These are phyloP conservation scores for Trichoderma gracile DNA, from an alignment of 2,329 filamentous ascomycete species.

Conservation along the genomic window DNA sequence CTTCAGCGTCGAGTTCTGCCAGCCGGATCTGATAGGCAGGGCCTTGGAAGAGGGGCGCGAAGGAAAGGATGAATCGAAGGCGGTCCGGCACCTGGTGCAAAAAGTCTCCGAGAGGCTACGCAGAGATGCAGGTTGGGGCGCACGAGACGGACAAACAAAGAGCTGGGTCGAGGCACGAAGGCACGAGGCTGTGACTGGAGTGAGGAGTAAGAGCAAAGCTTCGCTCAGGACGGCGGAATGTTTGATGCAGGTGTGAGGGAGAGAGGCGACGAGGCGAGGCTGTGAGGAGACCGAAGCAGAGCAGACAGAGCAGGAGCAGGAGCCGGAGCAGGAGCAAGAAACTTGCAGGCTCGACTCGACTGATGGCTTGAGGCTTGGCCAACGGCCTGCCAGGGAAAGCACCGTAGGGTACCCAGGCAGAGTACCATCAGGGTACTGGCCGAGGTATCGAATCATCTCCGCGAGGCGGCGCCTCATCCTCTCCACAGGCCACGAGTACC, in stretches of 20 bases:
- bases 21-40: conserved; percentile 13
- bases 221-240: not conserved
- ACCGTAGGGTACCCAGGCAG: no score
- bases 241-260: conserved; percentile 18
- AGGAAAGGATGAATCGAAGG: not conserved
- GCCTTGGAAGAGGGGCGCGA: not conserved
- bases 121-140: conserved; percentile 16
- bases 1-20: not conserved
- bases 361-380: conserved; percentile 1
- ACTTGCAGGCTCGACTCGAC: no score
- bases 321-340: no score
- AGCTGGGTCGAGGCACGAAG: not conserved
- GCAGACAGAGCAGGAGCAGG: no score
- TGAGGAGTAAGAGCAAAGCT: no score
- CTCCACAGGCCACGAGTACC: not conserved
- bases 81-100: not conserved
- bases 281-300: not conserved
- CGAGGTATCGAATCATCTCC: not conserved
- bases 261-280: not conserved
- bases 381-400: not conserved
- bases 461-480: not conserved
- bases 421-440: no score
- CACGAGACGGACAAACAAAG: not conserved
- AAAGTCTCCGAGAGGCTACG: conserved; percentile 22
- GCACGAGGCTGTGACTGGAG: not conserved